phyloP scores from a whole-genome alignment of 2,329 filamentous ascomycete species.

The Fusarium pseudograminearum region DNA sequence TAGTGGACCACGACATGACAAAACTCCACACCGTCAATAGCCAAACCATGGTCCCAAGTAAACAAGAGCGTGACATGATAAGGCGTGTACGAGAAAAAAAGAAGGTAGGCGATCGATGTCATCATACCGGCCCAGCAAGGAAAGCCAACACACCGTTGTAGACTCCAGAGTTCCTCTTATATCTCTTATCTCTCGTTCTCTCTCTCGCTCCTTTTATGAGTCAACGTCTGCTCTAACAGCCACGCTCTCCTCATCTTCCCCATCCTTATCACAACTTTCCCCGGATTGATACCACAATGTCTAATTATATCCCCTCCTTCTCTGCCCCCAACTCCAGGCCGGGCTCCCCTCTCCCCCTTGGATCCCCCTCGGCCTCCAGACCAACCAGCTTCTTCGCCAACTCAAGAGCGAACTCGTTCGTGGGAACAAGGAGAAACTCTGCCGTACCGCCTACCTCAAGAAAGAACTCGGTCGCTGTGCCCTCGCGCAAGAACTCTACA shows the following conservation, averaged over 20 bases:
- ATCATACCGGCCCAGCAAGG: slow-evolving; percentile 24
- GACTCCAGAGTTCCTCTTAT: slow-evolving; percentile 11
- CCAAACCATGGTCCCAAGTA: slow-evolving; percentile 20
- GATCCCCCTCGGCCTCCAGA: slow-evolving; percentile 35
- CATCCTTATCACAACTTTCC: slow-evolving; percentile 4
- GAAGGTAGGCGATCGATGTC: slow-evolving; percentile 23
- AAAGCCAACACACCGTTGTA: slow-evolving; percentile 1
- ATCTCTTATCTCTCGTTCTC: slow-evolving; percentile 13
- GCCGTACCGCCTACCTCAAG: slow-evolving; percentile 9
- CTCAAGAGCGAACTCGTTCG: slow-evolving; percentile 38
- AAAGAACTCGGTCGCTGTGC: slow-evolving; percentile 23
- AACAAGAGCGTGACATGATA: slow-evolving; percentile 27
- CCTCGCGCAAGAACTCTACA: slow-evolving; percentile 28
- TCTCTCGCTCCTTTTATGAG: neutral
- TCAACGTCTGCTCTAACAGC: slow-evolving; percentile 12
- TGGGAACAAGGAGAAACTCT: slow-evolving; percentile 29
- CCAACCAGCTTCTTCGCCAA: slow-evolving; percentile 41
- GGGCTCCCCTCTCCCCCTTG: slow-evolving; percentile 33
- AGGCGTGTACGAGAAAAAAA: slow-evolving; percentile 9
- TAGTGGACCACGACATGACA: slow-evolving; percentile 35
- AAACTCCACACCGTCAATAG: slow-evolving; percentile 33
- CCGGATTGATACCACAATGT: slow-evolving; percentile 22
- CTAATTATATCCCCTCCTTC: slow-evolving; percentile 41
- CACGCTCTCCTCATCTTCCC: neutral
- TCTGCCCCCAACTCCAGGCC: slow-evolving; percentile 42